phyloP scores from a whole-genome alignment of 805 yeast species.

The Nakazawaea anatomiae region DNA sequence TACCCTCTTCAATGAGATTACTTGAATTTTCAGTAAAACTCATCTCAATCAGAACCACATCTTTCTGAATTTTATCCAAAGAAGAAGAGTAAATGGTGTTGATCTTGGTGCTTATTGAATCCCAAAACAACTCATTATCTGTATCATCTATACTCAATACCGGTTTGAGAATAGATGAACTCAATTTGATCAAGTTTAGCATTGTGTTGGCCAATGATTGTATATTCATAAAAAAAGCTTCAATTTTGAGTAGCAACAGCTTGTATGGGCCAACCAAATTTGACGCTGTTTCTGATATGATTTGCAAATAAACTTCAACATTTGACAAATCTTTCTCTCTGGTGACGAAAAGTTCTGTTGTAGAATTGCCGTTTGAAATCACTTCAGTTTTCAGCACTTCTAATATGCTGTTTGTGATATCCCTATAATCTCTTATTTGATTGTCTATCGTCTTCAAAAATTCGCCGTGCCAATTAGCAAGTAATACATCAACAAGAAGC shows the following conservation, averaged over 20 bases:
- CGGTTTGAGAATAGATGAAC: constrained; percentile 20
- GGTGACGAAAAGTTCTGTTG: neutral
- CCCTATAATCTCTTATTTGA: constrained; percentile 15
- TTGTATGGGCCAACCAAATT: constrained; percentile 13
- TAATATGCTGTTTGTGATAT: constrained; percentile 16
- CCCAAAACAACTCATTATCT: constrained; percentile 28
- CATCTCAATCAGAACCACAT: neutral
- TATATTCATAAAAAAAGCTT: constrained; percentile 14
- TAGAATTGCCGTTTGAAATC: neutral
- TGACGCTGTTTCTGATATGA: constrained; percentile 3
- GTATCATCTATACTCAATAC: constrained; percentile 28
- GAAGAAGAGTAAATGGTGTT: neutral
- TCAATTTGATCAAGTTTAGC: constrained; percentile 15
- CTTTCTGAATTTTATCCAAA: neutral
- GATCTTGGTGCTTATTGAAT: neutral
- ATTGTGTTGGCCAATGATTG: constrained; percentile 14
- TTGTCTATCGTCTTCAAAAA: constrained; percentile 12
- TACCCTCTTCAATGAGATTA: neutral
- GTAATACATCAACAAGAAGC: constrained; percentile 11
- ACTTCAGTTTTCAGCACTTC: neutral
- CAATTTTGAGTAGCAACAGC: constrained; percentile 14
- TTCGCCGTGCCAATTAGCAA: constrained; percentile 15
- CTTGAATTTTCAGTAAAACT: neutral
- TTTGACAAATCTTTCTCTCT: constrained; percentile 14
- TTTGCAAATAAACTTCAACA: constrained; percentile 13